phyloP scores from a whole-genome alignment of 176 grass and related monocot species.

The Panicum miliaceum region DNA sequence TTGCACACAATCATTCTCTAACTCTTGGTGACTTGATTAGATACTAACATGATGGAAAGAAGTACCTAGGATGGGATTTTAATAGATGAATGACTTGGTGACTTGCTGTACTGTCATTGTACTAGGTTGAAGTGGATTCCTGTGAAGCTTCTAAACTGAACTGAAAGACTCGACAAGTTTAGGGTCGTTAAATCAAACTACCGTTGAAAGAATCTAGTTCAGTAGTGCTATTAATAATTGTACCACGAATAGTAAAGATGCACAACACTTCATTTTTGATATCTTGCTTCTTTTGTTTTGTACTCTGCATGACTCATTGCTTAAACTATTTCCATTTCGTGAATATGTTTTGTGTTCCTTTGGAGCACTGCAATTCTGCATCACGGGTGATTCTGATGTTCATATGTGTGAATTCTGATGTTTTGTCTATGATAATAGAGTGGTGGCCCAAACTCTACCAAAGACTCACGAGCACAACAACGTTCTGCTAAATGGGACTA shows the following conservation, averaged over 20 bases:
- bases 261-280: background rate
- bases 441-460: slow-evolving; percentile 31
- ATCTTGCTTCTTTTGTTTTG: background rate
- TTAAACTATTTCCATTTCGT: slow-evolving; percentile 2
- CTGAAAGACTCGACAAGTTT: background rate
- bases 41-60: slow-evolving; percentile 6
- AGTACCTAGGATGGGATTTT: slow-evolving; percentile 27
- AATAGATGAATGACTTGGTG: background rate
- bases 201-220: background rate
- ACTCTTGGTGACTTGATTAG: background rate
- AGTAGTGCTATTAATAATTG: background rate
- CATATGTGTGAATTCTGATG: background rate
- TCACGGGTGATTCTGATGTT: slow-evolving; percentile 30
- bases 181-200: background rate
- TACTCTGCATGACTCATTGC: background rate
- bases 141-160: slow-evolving; percentile 33
- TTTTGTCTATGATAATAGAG: slow-evolving; percentile 37
- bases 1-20: slow-evolving; percentile 4
- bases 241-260: background rate
- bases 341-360: background rate
- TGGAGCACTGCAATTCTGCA: background rate
- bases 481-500: slow-evolving; percentile 40
- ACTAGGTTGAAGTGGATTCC: slow-evolving; percentile 14
- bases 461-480: slow-evolving; percentile 40
- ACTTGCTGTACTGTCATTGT: slow-evolving; percentile 19